A percentile compares a stretch with the other conserved stretches of the same genome.
Evolutionary conservation across 106 monocot genomes (phyloP).

Genomic region (Gastrodia elata): DNA sequence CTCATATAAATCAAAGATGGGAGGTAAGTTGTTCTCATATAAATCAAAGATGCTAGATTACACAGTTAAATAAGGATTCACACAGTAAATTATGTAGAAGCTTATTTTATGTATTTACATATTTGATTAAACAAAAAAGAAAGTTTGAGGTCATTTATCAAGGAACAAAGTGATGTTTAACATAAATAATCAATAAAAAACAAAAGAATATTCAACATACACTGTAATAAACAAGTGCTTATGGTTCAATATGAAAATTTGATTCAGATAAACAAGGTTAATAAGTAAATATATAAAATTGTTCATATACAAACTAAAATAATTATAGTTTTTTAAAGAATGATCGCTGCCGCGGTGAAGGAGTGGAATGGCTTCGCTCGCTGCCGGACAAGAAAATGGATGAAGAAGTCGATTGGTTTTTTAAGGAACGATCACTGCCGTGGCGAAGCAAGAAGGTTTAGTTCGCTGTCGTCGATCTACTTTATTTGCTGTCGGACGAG

Average conservation of each 20-base stretch:
- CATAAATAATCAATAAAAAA: not conserved
- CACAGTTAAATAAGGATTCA: not conserved
- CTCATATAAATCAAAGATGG: not conserved
- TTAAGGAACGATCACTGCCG: too few relatives aligned
- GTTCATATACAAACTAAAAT: not conserved
- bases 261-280: not conserved
- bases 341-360: too few relatives aligned
- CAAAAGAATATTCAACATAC: not conserved
- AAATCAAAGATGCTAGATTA: not conserved
- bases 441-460: too few relatives aligned
- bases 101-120: not conserved
- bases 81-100: not conserved
- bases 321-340: too few relatives aligned
- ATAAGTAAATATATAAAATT: not conserved
- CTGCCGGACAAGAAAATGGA: too few relatives aligned
- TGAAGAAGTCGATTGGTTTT: too few relatives aligned
- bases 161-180: not conserved
- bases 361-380: too few relatives aligned
- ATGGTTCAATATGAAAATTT: not conserved
- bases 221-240: not conserved
- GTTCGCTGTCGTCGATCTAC: too few relatives aligned
- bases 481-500: too few relatives aligned
- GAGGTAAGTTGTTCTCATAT: not conserved
- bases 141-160: not conserved
- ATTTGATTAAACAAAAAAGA: not conserved